A percentile compares a stretch with the other conserved stretches of the same genome.
Evolutionary conservation across 2,329 filamentous ascomycete species (phyloP).

Genomic region (Lecanicillium sp.): DNA sequence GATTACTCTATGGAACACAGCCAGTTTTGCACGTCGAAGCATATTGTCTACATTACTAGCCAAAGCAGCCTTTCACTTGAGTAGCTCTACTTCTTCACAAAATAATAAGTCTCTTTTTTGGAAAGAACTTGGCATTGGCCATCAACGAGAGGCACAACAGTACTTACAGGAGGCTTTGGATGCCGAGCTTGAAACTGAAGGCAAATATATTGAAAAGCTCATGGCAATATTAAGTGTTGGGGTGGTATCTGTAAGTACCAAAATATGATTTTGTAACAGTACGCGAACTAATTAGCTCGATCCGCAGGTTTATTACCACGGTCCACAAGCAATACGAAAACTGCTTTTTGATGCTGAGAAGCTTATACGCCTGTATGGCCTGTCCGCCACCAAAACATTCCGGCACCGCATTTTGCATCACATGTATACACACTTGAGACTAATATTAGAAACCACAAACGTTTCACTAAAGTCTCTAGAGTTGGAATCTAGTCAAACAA

Average conservation of each 20-base stretch:
- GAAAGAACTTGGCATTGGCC: conserved; percentile 18
- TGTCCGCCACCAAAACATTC: conserved; percentile 29
- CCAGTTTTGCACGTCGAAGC: conserved; percentile 27
- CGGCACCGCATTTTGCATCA: conserved; percentile 35
- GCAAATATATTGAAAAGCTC: conserved; percentile 34
- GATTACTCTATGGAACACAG: conserved; percentile 28
- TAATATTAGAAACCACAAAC: conserved; percentile 32
- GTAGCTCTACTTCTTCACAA: conserved; percentile 12
- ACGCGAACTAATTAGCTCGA: background rate
- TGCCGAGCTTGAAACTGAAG: conserved; percentile 22
- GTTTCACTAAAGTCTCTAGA: background rate
- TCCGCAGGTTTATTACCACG: conserved; percentile 1
- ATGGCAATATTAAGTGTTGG: conserved; percentile 30
- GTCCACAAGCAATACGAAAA: conserved; percentile 2
- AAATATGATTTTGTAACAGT: too few species aligned
- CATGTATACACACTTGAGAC: conserved; percentile 35
- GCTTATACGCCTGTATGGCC: conserved; percentile 29
- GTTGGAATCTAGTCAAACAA: background rate
- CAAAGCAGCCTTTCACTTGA: conserved; percentile 33
- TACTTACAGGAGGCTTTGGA: conserved; percentile 25
- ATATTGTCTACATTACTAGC: conserved; percentile 31
- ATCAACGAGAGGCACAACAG: conserved; percentile 21
- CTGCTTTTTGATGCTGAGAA: conserved; percentile 33
- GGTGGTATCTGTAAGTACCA: conserved; percentile 15
- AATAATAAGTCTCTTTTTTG: conserved; percentile 15